phyloP scores from a whole-genome alignment of 768 basidiomycete species.

The Xerocomus spinulosus region DNA sequence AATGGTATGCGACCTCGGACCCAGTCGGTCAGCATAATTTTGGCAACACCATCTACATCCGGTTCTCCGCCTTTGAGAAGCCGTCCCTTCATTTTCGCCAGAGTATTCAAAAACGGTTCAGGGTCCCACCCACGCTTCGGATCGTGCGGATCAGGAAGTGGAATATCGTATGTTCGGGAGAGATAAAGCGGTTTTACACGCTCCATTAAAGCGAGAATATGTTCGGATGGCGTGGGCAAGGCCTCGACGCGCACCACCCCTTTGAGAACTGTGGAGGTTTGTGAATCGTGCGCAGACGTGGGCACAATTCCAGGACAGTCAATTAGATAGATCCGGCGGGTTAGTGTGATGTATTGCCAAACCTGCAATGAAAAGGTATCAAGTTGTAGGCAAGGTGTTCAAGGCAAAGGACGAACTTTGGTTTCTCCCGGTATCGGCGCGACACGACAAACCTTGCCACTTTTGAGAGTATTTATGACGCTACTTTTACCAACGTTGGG shows the following conservation, averaged over 20 bases:
- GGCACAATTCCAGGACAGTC: conserved; percentile 99
- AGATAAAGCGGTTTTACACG: conserved; percentile 94
- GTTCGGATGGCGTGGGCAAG: conserved; percentile 85
- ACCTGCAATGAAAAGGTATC: conserved; percentile 40
- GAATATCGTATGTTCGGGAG: conserved; percentile 74
- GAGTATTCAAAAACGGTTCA: conserved; percentile 73
- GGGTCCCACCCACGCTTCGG: conserved; percentile 57
- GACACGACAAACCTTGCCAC: conserved; percentile 93
- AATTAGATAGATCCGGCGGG: conserved; percentile 94
- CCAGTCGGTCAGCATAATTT: conserved; percentile 95
- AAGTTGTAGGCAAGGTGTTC: neutral
- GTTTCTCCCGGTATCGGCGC: conserved; percentile 98
- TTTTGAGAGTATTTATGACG: conserved; percentile 98
- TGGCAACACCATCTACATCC: conserved; percentile 86
- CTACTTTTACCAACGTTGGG: conserved; percentile 97
- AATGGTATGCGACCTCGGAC: conserved; percentile 95
- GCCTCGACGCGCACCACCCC: conserved; percentile 97
- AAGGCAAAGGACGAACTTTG: conserved; percentile 44
- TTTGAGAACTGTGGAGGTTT: conserved; percentile 90
- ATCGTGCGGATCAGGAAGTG: conserved; percentile 56
- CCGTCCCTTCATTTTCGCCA: conserved; percentile 90
- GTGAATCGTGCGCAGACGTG: conserved; percentile 83
- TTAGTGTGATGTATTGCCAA: conserved; percentile 99
- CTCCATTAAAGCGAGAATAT: conserved; percentile 81
- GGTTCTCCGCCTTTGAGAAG: conserved; percentile 93